Conservation (phyloP, 257 asterid genomes). For the Plantago elongata region DNA sequence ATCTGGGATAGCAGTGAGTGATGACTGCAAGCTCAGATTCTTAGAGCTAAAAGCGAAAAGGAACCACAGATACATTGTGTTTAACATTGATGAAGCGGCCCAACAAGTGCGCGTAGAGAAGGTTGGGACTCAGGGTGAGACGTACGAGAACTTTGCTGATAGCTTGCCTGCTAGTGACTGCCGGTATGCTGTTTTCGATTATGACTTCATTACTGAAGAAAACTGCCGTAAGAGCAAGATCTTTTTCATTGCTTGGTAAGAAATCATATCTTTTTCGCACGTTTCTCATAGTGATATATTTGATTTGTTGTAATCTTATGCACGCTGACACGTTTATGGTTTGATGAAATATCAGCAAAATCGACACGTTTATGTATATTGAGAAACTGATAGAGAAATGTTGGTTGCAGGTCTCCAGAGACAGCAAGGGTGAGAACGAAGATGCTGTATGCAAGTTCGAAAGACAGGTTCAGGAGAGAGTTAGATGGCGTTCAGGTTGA, state of each 20-base stretch:
- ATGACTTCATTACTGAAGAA: constrained; percentile 61
- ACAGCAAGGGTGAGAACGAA: constrained; percentile 57
- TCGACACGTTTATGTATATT: too few species aligned
- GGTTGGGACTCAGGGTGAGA: constrained; percentile 37
- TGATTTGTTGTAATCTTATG: too few species aligned
- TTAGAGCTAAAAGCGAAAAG: constrained; percentile 64
- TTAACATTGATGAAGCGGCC: constrained; percentile 48
- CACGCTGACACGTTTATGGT: too few species aligned
- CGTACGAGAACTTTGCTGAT: constrained; percentile 42
- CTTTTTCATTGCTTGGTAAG: constrained; percentile 59
- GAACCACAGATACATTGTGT: constrained; percentile 45
- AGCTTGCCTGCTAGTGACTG: constrained; percentile 54
- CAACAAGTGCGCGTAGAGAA: constrained; percentile 56
- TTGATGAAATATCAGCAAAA: too few species aligned
- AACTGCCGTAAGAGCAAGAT: constrained; percentile 72
- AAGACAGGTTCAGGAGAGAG: constrained; percentile 72
- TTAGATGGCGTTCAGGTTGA: constrained; percentile 67
- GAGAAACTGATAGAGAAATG: not conserved
- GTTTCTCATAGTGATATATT: not conserved
- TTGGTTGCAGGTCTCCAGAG: constrained; percentile 55
- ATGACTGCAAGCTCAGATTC: constrained; percentile 67
- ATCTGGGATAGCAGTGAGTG: constrained; percentile 62
- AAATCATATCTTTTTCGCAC: not conserved
- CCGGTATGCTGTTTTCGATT: constrained; percentile 64
- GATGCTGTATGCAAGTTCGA: constrained; percentile 68